Evolutionary conservation across 768 basidiomycete genomes (phyloP).

Genomic region (Austroboletus festivus): DNA sequence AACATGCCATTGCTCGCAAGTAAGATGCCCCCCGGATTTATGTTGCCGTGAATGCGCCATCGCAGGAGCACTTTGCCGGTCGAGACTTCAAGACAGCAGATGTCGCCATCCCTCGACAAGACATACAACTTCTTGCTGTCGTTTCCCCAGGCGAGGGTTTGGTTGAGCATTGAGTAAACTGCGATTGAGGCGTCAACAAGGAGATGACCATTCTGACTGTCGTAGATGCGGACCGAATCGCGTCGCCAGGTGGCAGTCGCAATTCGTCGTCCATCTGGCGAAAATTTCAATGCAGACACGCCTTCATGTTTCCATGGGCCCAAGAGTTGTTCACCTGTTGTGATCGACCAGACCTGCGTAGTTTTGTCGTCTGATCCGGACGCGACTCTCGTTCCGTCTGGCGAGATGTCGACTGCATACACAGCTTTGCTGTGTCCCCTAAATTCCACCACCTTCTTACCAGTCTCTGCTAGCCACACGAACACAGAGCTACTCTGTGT

Average conservation of each 20-base stretch:
- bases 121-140: neutral
- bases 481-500: neutral
- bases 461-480: neutral
- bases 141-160: neutral
- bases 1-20: neutral
- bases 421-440: neutral
- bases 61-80: neutral
- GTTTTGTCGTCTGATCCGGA: neutral
- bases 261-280: neutral
- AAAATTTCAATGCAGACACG: neutral
- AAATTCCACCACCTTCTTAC: neutral
- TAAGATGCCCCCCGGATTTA: neutral
- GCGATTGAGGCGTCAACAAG: neutral
- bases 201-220: neutral
- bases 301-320: neutral
- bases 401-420: neutral
- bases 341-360: neutral
- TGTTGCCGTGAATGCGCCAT: neutral
- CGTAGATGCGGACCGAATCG: neutral
- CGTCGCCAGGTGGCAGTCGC: neutral
- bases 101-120: neutral
- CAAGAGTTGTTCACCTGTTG: neutral
- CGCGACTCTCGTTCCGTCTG: neutral
- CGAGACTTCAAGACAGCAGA: neutral
- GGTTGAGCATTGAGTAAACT: neutral